Conservation (phyloP, 2,329 filamentous ascomycete genomes). For the Colletotrichum tabaci region DNA sequence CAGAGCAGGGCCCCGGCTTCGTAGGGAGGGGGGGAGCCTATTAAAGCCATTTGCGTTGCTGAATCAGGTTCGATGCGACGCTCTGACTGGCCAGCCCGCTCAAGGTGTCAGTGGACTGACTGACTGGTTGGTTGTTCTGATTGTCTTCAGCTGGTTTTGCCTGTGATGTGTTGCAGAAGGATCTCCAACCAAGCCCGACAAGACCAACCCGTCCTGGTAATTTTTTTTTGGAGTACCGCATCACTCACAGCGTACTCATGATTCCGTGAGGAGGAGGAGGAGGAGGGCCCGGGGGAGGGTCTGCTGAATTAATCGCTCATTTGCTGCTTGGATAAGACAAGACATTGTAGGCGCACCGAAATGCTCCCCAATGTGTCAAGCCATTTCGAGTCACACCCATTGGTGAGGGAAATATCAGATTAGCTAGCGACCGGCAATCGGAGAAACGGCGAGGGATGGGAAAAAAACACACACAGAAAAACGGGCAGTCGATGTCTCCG, state of each 20-base stretch:
- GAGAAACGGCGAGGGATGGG: background rate
- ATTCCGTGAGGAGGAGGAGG: too few relatives aligned
- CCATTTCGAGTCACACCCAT: conserved; percentile 20
- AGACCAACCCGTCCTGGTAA: background rate
- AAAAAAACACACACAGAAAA: background rate
- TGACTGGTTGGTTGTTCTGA: background rate
- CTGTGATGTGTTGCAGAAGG: conserved; percentile 28
- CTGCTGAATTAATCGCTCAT: conserved; percentile 35
- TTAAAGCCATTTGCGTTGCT: conserved; percentile 34
- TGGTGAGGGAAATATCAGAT: conserved; percentile 40
- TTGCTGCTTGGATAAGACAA: background rate
- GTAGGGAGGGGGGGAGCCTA: conserved; percentile 19
- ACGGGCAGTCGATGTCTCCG: conserved; percentile 8
- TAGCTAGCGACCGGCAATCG: background rate
- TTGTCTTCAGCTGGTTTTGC: conserved; percentile 13
- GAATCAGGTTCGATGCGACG: conserved; percentile 23
- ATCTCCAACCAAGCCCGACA: conserved; percentile 10
- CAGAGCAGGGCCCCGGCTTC: conserved; percentile 21
- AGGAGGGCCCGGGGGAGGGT: background rate
- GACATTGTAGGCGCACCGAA: background rate
- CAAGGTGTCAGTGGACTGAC: conserved; percentile 5
- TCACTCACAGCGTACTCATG: background rate
- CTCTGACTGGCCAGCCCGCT: conserved; percentile 30
- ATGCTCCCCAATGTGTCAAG: conserved; percentile 14
- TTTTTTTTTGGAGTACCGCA: background rate